Conservation (phyloP, 257 asterid species). For the Leonotis leonurus region DNA sequence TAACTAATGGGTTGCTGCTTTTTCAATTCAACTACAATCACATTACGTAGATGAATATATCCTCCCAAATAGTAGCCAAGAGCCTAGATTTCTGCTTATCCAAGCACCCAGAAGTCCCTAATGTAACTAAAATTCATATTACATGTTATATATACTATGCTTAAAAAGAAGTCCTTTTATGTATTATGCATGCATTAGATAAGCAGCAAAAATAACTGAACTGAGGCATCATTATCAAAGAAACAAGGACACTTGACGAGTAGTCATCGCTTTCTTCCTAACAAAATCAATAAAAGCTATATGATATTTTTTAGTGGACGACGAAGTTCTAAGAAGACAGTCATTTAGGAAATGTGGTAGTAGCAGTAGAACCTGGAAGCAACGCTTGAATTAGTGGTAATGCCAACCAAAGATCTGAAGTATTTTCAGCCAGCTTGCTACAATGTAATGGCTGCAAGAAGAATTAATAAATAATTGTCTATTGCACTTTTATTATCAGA, state of each 20-base stretch:
- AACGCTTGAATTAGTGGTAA: constrained; percentile 87
- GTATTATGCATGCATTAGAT: background rate
- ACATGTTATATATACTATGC: background rate
- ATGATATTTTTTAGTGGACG: background rate
- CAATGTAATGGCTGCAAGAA: constrained; percentile 69
- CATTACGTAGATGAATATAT: background rate
- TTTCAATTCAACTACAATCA: background rate
- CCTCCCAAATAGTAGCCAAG: background rate
- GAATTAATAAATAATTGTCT: constrained; percentile 12
- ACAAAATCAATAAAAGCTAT: background rate
- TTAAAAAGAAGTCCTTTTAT: background rate
- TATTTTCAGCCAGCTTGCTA: constrained; percentile 76
- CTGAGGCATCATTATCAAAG: background rate
- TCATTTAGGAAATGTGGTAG: constrained; percentile 19
- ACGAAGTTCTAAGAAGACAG: background rate
- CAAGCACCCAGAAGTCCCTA: background rate
- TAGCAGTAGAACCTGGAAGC: constrained; percentile 69
- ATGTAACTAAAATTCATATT: background rate
- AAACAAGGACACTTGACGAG: background rate
- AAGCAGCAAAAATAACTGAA: constrained; percentile 1
- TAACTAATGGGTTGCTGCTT: background rate
- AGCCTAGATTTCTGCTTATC: background rate
- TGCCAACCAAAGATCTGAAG: constrained; percentile 70
- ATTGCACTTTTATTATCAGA: background rate
- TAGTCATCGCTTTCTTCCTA: background rate